phyloP scores from a whole-genome alignment of 176 grass and related monocot species.

The Avena atlantica region DNA sequence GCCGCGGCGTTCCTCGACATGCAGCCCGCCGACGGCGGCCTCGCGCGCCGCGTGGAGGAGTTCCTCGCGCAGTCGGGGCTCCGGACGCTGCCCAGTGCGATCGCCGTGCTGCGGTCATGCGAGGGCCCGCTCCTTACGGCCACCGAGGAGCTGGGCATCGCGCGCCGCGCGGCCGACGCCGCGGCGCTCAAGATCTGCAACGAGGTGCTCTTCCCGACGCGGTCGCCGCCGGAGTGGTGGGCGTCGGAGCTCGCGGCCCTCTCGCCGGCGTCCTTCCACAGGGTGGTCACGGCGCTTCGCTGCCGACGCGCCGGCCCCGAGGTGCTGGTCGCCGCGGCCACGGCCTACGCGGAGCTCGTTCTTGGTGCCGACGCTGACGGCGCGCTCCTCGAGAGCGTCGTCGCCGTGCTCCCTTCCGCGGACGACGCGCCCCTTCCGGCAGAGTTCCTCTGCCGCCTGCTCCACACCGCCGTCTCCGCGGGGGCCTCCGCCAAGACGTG shows the following conservation, averaged over 20 bases:
- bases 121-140: slow-evolving; percentile 44
- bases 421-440: slow-evolving; percentile 53
- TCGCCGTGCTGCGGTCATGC: slow-evolving; percentile 77
- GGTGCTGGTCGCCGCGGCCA: slow-evolving; percentile 48
- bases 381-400: slow-evolving; percentile 52
- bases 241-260: slow-evolving; percentile 50
- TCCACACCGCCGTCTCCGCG: slow-evolving; percentile 51
- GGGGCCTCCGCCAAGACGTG: slow-evolving; percentile 44
- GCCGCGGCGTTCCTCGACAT: slow-evolving; percentile 77
- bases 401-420: slow-evolving; percentile 53
- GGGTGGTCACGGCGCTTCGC: slow-evolving; percentile 57
- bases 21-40: slow-evolving; percentile 43
- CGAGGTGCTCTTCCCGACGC: slow-evolving; percentile 63
- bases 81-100: slow-evolving; percentile 54
- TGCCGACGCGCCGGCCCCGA: slow-evolving; percentile 43
- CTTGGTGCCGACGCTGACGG: slow-evolving; percentile 47
- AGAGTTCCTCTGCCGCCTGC: slow-evolving; percentile 68
- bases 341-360: slow-evolving; percentile 52
- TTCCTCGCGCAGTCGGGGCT: slow-evolving; percentile 55
- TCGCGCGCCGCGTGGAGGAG: slow-evolving; percentile 63
- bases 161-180: slow-evolving; percentile 47
- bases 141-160: slow-evolving; percentile 62
- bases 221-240: slow-evolving; percentile 69
- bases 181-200: slow-evolving; percentile 61
- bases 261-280: slow-evolving; percentile 57